Base-by-base conservation (phyloP, 192 early-diverging fungal genomes). In the Thoreauomyces humboldtii region DNA sequence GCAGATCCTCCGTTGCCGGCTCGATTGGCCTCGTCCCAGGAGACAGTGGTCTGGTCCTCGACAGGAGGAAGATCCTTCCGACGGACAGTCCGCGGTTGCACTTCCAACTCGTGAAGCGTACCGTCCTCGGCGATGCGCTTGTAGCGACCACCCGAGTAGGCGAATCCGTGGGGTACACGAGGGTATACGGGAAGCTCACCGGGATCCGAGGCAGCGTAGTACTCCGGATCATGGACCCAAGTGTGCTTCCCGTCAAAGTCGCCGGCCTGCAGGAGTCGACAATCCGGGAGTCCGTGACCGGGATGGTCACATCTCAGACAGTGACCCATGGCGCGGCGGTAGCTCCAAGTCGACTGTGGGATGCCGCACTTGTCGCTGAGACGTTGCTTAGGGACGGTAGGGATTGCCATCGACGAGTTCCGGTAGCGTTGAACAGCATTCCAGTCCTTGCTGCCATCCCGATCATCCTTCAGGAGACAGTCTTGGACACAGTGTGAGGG, bases 401-500 rank as follows among this genome's bases (percentile, higher is more conserved):
- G 55, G 32, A 61, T 47, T 29, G 43, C 54, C 64, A 66, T 66
- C 6, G 22, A 31, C 14, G 35, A 24, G 12, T n/a, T 9, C 12
- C 29, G 29, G 34, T 66, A 66, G 38, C 1, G 24, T 9, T 34
- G 37, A 6, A 55, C 35, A 32, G 38, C 51, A 6, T 66, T 43
- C 51, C 64, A 66, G 17, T 38, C 41, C 19, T 21, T 15, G 25
- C 24, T 28, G 28, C 52, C 64, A 5, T 34, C 59, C n/a, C 19
- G 4, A 21, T 32, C 15, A 4, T 36, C 27, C 21, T 31, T 24
- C 11, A 66, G 64, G 1, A 19, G 29, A 25, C 64, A 66, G 7
- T 66, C 53, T 3, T 44, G 54, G 24, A 66, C 14, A n/a, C 48
- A 27, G 44, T 66, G 64, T 28, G 27, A 33, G 15, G 52, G 53